phyloP scores from a whole-genome alignment of 1,284 basidiomycete genomes.

The Microbotryum lychnidis-dioicae region DNA sequence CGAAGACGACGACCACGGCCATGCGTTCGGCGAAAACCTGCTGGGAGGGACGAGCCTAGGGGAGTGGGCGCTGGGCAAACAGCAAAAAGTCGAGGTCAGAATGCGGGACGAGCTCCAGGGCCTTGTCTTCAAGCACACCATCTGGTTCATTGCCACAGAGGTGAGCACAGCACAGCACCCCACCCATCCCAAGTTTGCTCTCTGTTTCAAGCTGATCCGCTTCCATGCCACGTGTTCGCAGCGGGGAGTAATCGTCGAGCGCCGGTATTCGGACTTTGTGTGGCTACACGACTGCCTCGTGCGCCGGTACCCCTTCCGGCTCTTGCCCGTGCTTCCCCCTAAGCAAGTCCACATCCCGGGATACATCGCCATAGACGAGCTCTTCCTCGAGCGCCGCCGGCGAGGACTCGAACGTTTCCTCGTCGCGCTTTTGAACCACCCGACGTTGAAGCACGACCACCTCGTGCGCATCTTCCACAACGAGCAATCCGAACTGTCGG shows the following conservation, averaged over 20 bases:
- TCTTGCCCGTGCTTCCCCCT: constrained; percentile 80
- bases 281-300: constrained; percentile 76
- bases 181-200: neutral
- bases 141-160: constrained; percentile 13
- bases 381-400: constrained; percentile 80
- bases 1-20: too few species aligned
- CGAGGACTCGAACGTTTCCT: constrained; percentile 74
- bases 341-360: constrained; percentile 77
- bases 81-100: constrained; percentile 4
- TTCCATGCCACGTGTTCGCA: neutral
- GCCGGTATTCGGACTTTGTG: constrained; percentile 75
- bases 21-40: neutral
- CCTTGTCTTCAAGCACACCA: constrained; percentile 18
- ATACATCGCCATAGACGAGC: constrained; percentile 57
- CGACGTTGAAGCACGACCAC: constrained; percentile 75
- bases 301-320: constrained; percentile 70
- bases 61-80: constrained; percentile 9
- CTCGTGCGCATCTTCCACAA: constrained; percentile 61
- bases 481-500: constrained; percentile 34
- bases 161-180: neutral
- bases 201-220: neutral
- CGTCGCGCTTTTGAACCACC: constrained; percentile 79
- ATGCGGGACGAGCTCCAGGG: constrained; percentile 14
- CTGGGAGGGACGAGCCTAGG: neutral
- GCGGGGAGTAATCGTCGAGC: constrained; percentile 35